Conservation (phyloP, 805 yeast species). For the Candida endomychidarum region DNA sequence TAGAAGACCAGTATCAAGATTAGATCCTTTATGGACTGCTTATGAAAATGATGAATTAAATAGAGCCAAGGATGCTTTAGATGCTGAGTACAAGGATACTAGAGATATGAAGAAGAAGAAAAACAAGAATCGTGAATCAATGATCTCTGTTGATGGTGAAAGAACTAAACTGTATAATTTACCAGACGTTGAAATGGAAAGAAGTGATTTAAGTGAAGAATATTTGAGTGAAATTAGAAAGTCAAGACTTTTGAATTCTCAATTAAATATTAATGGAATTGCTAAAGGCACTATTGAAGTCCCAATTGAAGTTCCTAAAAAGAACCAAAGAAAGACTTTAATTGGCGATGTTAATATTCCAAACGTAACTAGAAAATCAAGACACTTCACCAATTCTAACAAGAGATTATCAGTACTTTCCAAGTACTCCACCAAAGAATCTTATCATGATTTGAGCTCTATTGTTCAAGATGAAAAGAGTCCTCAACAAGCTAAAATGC, state of each 20-base stretch:
- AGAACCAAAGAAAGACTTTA: constrained; percentile 35
- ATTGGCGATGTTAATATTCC: constrained; percentile 69
- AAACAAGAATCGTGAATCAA: constrained; percentile 31
- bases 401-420: constrained; percentile 74
- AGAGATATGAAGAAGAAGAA: constrained; percentile 14
- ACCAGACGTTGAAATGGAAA: constrained; percentile 38
- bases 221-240: constrained; percentile 46
- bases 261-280: constrained; percentile 28
- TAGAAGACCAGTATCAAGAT: constrained; percentile 54
- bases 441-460: constrained; percentile 57
- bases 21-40: constrained; percentile 56
- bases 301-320: constrained; percentile 20
- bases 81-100: constrained; percentile 29
- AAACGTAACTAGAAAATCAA: constrained; percentile 66
- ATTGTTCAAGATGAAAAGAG: constrained; percentile 26
- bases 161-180: constrained; percentile 26
- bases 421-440: constrained; percentile 64
- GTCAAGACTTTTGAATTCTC: constrained; percentile 45
- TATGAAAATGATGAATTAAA: constrained; percentile 49
- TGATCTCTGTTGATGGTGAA: constrained; percentile 28
- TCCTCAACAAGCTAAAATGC: constrained; percentile 16
- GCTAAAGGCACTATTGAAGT: constrained; percentile 21
- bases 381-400: constrained; percentile 58
- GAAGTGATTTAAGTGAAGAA: constrained; percentile 41
- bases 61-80: constrained; percentile 43